A percentile compares a stretch with the other conserved stretches of the same genome.
phyloP scores from a whole-genome alignment of 139 green algal genomes.

The Monoraphidium neglectum region DNA sequence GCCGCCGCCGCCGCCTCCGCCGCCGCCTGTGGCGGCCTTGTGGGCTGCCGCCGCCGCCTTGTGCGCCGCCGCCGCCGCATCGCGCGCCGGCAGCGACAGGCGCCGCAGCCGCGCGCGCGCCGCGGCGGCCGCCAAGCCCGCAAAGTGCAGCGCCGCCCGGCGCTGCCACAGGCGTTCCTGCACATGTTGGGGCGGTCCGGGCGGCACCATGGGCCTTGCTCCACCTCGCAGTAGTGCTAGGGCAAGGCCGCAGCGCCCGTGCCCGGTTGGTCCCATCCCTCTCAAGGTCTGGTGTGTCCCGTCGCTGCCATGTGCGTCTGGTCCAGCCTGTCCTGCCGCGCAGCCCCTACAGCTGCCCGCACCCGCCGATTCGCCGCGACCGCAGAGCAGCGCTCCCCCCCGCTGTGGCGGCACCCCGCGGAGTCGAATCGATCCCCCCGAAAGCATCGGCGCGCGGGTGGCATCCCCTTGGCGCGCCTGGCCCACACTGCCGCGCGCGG shows the following conservation, averaged over 20 bases:
- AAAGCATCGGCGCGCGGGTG: too few species aligned
- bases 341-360: too few species aligned
- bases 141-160: constrained; percentile 40
- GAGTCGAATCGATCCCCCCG: too few species aligned
- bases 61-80: background rate
- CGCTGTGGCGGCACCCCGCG: too few species aligned
- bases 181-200: background rate
- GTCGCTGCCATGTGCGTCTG: background rate
- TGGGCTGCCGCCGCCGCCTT: background rate
- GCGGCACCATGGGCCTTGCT: background rate
- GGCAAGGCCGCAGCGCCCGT: background rate
- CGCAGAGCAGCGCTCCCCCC: too few species aligned
- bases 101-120: constrained; percentile 5
- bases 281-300: background rate
- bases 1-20: constrained; percentile 1
- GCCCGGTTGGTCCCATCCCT: background rate
- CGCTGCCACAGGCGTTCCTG: constrained; percentile 72
- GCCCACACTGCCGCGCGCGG: too few species aligned
- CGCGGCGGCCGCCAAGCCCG: constrained; percentile 32
- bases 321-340: too few species aligned
- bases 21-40: constrained; percentile 3
- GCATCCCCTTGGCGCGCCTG: too few species aligned
- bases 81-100: background rate
- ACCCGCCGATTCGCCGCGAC: too few species aligned
- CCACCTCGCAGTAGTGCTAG: background rate